phyloP scores from a whole-genome alignment of 441 rosid genomes.

The Pelargonium fulgidum region DNA sequence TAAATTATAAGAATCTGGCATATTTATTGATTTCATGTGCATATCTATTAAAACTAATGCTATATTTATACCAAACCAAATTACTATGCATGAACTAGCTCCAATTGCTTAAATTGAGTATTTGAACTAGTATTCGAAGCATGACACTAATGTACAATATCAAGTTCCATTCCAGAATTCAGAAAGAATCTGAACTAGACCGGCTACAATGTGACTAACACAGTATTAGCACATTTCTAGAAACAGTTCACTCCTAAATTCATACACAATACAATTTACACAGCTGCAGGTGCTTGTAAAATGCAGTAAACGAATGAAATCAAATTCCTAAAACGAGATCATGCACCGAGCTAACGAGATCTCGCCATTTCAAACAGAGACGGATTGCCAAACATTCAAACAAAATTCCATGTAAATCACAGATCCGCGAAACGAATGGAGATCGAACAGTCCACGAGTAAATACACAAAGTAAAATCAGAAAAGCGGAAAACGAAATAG shows the following conservation, averaged over 20 bases:
- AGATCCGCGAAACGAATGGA: too few species aligned
- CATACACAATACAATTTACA: background rate
- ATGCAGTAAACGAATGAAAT: background rate
- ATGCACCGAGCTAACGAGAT: background rate
- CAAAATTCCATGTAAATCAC: too few species aligned
- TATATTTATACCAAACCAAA: background rate
- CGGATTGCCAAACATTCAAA: too few species aligned
- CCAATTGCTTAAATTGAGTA: background rate
- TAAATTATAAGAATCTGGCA: background rate
- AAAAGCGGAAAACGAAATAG: conserved; percentile 36
- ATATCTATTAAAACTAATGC: too few species aligned
- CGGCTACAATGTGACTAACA: background rate
- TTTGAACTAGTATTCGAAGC: background rate
- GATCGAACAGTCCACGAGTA: background rate
- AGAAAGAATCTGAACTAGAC: background rate
- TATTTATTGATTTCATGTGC: background rate
- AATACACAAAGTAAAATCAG: background rate
- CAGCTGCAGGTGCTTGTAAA: background rate
- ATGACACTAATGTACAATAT: background rate
- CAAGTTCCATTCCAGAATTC: background rate
- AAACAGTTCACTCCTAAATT: background rate
- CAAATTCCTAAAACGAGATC: background rate
- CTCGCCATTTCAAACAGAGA: background rate
- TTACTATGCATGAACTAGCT: background rate
- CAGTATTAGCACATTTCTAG: background rate